phyloP scores from a whole-genome alignment of 345 rosid genomes.

The Corchorus capsularis region DNA sequence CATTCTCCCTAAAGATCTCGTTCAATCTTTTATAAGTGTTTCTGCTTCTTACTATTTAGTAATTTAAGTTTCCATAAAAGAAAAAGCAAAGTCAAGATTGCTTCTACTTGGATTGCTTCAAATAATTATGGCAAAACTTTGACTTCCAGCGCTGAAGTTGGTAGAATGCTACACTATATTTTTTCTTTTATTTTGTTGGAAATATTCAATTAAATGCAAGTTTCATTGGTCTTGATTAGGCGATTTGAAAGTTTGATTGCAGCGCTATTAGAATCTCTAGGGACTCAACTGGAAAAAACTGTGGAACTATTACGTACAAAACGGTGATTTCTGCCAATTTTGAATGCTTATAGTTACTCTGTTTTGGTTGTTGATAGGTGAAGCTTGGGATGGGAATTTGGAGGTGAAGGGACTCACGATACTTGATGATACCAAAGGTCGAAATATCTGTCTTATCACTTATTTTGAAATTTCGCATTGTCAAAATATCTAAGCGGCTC shows the following conservation, averaged over 20 bases:
- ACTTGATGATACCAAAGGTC: constrained; percentile 48
- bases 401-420: constrained; percentile 31
- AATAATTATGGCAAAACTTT: background rate
- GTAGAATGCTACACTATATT: background rate
- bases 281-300: background rate
- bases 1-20: background rate
- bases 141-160: background rate
- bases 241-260: background rate
- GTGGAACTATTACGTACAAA: background rate
- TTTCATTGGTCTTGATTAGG: background rate
- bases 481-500: background rate
- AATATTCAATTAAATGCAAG: constrained; percentile 2
- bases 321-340: background rate
- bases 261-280: background rate
- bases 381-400: constrained; percentile 31
- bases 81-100: background rate
- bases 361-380: constrained; percentile 25
- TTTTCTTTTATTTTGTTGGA: background rate
- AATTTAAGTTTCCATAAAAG: no score
- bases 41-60: background rate
- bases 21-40: background rate
- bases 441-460: background rate
- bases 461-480: background rate
- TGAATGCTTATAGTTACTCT: background rate
- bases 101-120: background rate